These are phyloP conservation scores for Paramecium biaurelia DNA, from an alignment of 73 alveolate genomes.

Conservation along the genomic window DNA sequence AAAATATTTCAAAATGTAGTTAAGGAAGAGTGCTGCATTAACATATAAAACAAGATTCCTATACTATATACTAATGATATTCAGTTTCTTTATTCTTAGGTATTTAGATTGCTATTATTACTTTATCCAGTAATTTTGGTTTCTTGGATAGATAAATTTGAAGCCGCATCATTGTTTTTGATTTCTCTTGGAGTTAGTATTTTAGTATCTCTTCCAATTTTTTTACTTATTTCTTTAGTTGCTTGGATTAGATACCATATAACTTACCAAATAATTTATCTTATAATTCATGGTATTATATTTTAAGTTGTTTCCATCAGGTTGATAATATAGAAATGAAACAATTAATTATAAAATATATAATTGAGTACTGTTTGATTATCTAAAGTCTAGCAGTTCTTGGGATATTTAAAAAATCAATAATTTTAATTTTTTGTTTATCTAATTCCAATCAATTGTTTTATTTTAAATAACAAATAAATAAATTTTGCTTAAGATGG, in stretches of 20 bases:
- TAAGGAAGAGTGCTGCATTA: too few relatives aligned
- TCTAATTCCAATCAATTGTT: not conserved
- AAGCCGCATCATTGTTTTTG: not conserved
- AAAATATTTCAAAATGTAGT: too few relatives aligned
- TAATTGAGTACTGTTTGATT: not conserved
- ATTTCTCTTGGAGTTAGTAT: not conserved
- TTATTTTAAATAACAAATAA: not conserved
- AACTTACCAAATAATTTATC: too few relatives aligned
- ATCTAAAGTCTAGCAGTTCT: not conserved
- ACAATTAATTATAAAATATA: too few relatives aligned
- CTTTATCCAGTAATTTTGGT: not conserved
- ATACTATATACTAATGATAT: not conserved
- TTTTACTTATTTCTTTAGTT: not conserved
- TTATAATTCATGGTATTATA: too few relatives aligned
- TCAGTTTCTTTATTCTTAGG: not conserved
- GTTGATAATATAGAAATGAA: not conserved
- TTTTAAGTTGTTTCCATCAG: too few relatives aligned
- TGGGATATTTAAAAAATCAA: not conserved
- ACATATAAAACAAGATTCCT: too few relatives aligned
- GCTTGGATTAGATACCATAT: too few relatives aligned
- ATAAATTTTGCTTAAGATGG: not conserved
- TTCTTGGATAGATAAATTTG: not conserved
- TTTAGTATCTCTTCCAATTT: not conserved
- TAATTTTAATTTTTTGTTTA: not conserved
- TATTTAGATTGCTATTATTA: not conserved